Conservation (phyloP, 116 monocot genomes). For the Dioscorea cayenensis region DNA sequence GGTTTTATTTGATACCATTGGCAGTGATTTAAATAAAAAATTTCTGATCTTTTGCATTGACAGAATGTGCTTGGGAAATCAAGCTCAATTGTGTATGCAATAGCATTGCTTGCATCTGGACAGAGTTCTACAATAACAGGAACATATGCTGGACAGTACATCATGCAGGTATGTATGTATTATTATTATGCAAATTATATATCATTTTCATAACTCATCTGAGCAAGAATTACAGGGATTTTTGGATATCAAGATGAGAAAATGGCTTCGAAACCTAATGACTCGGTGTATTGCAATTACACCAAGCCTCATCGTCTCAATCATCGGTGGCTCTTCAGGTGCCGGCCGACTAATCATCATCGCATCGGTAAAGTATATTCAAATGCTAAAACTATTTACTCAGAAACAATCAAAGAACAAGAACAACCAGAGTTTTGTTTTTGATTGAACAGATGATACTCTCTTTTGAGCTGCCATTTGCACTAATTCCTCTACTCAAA, state of each 20-base stretch:
- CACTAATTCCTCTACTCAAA: conserved; percentile 50
- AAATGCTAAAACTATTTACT: not conserved
- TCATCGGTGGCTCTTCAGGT: conserved; percentile 67
- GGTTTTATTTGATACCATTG: not conserved
- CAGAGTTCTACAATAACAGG: conserved; percentile 89
- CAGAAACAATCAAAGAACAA: too few species aligned
- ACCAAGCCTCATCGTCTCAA: conserved; percentile 65
- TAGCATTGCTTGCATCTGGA: conserved; percentile 63
- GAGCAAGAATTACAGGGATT: conserved; percentile 41
- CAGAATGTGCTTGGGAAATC: conserved; percentile 61
- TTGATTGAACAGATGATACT: conserved; percentile 38
- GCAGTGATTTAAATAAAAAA: not conserved
- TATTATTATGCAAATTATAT: too few species aligned
- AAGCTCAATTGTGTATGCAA: conserved; percentile 39
- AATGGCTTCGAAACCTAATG: conserved; percentile 63
- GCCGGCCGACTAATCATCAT: conserved; percentile 80
- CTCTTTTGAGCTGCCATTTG: conserved; percentile 53
- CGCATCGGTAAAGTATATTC: conserved; percentile 45
- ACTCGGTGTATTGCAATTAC: conserved; percentile 59
- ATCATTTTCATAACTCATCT: too few species aligned
- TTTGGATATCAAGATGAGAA: conserved; percentile 68
- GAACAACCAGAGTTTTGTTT: too few species aligned
- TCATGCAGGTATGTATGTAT: conserved; percentile 49
- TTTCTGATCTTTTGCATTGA: not conserved
- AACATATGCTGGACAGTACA: conserved; percentile 79